Conservation (phyloP, 1,284 basidiomycete species). For the Bothia castanella region DNA sequence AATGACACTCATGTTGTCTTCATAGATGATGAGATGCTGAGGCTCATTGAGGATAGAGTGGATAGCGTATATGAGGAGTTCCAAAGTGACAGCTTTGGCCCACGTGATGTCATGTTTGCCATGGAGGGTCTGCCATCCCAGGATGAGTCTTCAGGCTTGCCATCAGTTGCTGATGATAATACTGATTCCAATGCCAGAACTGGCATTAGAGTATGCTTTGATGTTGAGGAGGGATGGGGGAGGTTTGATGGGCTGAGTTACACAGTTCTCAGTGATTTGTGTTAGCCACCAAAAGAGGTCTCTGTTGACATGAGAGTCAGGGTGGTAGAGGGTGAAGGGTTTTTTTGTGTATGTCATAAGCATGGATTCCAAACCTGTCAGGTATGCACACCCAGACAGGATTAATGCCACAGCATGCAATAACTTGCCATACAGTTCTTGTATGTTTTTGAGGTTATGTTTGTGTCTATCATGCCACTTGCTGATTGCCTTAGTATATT, state of each 20-base stretch:
- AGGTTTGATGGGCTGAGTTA: too few relatives aligned
- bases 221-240: neutral
- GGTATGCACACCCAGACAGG: too few relatives aligned
- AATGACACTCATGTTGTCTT: slow-evolving; percentile 40
- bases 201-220: slow-evolving; percentile 4
- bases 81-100: slow-evolving; percentile 7
- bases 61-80: slow-evolving; percentile 29
- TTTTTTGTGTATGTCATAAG: too few relatives aligned
- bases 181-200: slow-evolving; percentile 3
- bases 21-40: slow-evolving; percentile 21
- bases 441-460: neutral
- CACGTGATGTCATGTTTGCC: too few relatives aligned
- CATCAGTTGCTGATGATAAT: slow-evolving; percentile 2
- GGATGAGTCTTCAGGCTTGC: slow-evolving; percentile 6
- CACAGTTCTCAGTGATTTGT: too few relatives aligned
- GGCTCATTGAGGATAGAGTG: accelerated
- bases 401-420: too few relatives aligned
- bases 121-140: slow-evolving; percentile 1
- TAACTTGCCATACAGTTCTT: too few relatives aligned
- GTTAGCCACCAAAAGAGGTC: too few relatives aligned
- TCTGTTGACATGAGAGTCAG: too few relatives aligned
- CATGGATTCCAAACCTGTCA: too few relatives aligned
- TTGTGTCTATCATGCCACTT: neutral
- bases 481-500: neutral
- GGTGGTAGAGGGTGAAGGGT: too few relatives aligned